Evolutionary conservation across 2,329 filamentous ascomycete genomes (phyloP), one percentile per base, ranked within the genome.

Genomic region (Arthrocladium fulminans): DNA sequence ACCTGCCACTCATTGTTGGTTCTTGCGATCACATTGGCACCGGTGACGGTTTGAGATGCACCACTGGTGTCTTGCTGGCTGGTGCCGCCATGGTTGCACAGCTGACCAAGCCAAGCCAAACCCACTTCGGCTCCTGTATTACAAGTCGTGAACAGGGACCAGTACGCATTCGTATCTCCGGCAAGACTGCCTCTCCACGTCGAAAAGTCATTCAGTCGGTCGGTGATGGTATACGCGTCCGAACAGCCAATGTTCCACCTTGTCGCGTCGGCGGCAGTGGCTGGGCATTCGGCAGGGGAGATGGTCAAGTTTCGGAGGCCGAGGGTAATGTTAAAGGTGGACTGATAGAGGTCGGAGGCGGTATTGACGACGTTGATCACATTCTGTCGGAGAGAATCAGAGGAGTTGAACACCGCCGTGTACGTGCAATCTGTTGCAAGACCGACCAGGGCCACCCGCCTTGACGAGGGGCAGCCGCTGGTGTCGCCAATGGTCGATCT

Each of bases 361-460:
- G 81, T 74, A 68, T 94, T 96, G 64, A 98, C 84, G 62, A 87
- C 75, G 45, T 73, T 74, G 58, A 98, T 88, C 53, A 98, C 77
- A 63, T 92, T 92, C 53, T 76, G 65, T 48, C 82, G 76, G 20
- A 83, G 77, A n/a, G 78, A 71, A 44, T 78, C 72, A 37, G 76
- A 76, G 19, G 74, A 76, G 53, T 81, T 77, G 64, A 96, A 94
- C 2, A 74, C 73, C 1, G 71, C 72, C 32, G 83, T 88, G 63
- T 97, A 97, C 7, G 80, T 86, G 71, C 92, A 98, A 65, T 98
- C 92, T 0, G 88, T 92, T 7, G 88, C 92, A 30, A 97, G 81
- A 23, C 92, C 92, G 20, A 98, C 80, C 34, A 97, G 74, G 1
- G 92, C 92, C 15, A 98, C 88, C 66, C 86, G 94, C 57, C 88